Percentiles rank a stretch among this genome's conserved stretches.
Evolutionary conservation across 352 stramenopile species (phyloP).

Genomic region (Phytophthora ohioensis): DNA sequence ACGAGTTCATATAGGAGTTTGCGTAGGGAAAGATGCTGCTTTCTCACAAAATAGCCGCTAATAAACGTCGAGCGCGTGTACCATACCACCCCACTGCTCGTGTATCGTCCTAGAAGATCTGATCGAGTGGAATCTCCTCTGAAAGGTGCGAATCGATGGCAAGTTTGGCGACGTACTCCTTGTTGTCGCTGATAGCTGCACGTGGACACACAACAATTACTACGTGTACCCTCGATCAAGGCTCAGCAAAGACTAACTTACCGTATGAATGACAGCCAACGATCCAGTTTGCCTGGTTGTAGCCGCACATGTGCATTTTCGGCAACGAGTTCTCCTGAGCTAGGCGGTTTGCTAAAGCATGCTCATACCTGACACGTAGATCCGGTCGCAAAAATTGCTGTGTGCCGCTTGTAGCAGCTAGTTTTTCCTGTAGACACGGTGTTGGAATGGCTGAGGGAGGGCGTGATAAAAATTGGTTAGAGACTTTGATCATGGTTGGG

Average conservation of each 20-base stretch:
- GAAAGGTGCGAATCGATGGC: slow-evolving; percentile 82
- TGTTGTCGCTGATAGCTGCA: slow-evolving; percentile 83
- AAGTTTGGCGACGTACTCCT: slow-evolving; percentile 79
- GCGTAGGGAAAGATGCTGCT: slow-evolving; percentile 27
- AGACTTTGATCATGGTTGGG: not conserved
- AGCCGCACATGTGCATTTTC: slow-evolving; percentile 28
- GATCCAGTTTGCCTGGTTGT: slow-evolving; percentile 68
- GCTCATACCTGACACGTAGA: slow-evolving; percentile 60
- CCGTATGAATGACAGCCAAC: slow-evolving; percentile 78
- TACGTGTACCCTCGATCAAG: not conserved
- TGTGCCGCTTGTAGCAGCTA: slow-evolving; percentile 40
- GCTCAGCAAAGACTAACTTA: slow-evolving; percentile 29
- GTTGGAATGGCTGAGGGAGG: slow-evolving; percentile 61
- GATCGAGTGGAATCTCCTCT: slow-evolving; percentile 62
- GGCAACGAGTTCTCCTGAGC: slow-evolving; percentile 11
- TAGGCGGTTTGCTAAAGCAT: slow-evolving; percentile 48
- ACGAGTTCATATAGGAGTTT: slow-evolving; percentile 16
- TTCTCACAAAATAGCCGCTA: slow-evolving; percentile 30
- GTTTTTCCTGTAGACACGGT: slow-evolving; percentile 61
- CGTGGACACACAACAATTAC: not conserved
- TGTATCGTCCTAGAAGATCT: slow-evolving; percentile 57
- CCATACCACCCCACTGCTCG: slow-evolving; percentile 26
- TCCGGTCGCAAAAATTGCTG: slow-evolving; percentile 33
- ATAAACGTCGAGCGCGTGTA: slow-evolving; percentile 39
- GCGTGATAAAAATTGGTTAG: slow-evolving; percentile 7